Evolutionary conservation across 1,284 basidiomycete species (phyloP).

Genomic region (Mycosarcoma maydis): DNA sequence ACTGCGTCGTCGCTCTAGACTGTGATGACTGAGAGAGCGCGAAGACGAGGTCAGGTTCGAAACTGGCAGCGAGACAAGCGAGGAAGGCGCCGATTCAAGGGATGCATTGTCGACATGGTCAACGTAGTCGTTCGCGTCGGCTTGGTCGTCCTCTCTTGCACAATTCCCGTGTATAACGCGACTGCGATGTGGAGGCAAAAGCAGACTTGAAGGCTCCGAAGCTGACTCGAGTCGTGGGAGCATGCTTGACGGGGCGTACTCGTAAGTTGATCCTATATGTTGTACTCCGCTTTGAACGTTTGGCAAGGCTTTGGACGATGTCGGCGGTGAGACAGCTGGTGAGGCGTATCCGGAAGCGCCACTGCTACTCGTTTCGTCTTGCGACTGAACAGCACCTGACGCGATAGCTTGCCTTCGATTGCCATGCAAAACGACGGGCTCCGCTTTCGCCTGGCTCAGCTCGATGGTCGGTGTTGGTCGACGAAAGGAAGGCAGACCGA

Average conservation of each 20-base stretch:
- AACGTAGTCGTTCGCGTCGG: background rate
- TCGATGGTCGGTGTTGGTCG: slow-evolving; percentile 35
- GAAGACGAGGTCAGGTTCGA: slow-evolving; percentile 41
- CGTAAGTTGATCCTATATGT: background rate
- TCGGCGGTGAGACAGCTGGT: slow-evolving; percentile 10
- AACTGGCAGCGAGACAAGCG: slow-evolving; percentile 43
- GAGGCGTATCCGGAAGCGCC: background rate
- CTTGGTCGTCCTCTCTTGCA: background rate
- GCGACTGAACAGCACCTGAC: background rate
- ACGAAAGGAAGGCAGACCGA: slow-evolving; percentile 19
- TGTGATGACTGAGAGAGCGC: slow-evolving; percentile 17
- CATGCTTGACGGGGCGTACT: background rate
- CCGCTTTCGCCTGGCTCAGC: slow-evolving; percentile 31
- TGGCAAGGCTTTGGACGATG: background rate
- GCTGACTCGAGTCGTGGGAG: slow-evolving; percentile 5
- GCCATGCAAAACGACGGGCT: slow-evolving; percentile 39
- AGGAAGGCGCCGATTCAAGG: slow-evolving; percentile 32
- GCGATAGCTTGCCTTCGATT: slow-evolving; percentile 38
- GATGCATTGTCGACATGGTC: slow-evolving; percentile 31
- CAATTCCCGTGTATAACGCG: background rate
- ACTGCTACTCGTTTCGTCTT: slow-evolving; percentile 3
- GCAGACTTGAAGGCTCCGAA: slow-evolving; percentile 16
- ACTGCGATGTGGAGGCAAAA: slow-evolving; percentile 10
- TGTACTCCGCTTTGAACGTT: background rate
- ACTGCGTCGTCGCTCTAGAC: slow-evolving; percentile 31